Conservation (phyloP, 2,329 filamentous ascomycete species). For the Blumeria hordei region DNA sequence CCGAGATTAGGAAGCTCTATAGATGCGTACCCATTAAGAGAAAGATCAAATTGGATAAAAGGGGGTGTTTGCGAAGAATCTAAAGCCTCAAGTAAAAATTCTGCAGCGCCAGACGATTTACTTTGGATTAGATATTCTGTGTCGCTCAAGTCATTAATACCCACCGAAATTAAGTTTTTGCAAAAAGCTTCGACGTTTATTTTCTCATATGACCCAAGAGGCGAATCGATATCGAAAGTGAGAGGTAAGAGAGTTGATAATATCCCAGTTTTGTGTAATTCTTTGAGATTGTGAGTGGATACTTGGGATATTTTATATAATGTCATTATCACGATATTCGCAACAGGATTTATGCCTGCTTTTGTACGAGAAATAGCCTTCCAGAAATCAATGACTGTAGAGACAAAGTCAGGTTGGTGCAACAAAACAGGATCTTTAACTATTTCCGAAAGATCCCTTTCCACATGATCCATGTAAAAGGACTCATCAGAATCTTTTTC, state of each 20-base stretch:
- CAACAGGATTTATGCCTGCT: slow-evolving; percentile 24
- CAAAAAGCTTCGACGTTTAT: slow-evolving; percentile 41
- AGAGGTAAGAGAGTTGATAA: slow-evolving; percentile 40
- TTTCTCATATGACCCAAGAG: slow-evolving; percentile 29
- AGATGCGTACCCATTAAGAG: slow-evolving; percentile 66
- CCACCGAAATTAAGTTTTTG: slow-evolving; percentile 44
- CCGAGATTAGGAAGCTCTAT: slow-evolving; percentile 76
- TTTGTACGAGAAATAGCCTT: slow-evolving; percentile 28
- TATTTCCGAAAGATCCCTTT: slow-evolving; percentile 22
- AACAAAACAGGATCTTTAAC: slow-evolving; percentile 27
- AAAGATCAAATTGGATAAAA: slow-evolving; percentile 85
- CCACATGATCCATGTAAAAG: slow-evolving; percentile 10
- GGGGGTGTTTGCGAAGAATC: slow-evolving; percentile 53
- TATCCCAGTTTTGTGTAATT: slow-evolving; percentile 48
- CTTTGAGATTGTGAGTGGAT: slow-evolving; percentile 44
- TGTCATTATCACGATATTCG: slow-evolving; percentile 32
- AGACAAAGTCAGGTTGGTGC: slow-evolving; percentile 36
- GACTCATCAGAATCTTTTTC: slow-evolving; percentile 4
- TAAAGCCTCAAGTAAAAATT: slow-evolving; percentile 53
- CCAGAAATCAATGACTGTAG: slow-evolving; percentile 38
- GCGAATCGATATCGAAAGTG: slow-evolving; percentile 28
- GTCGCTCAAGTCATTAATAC: slow-evolving; percentile 60
- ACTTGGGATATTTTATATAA: slow-evolving; percentile 26
- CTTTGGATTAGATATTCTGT: slow-evolving; percentile 45
- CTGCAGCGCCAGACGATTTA: slow-evolving; percentile 28